Conservation (phyloP, 1,284 basidiomycete species). For the Fomitopsis pinicola region DNA sequence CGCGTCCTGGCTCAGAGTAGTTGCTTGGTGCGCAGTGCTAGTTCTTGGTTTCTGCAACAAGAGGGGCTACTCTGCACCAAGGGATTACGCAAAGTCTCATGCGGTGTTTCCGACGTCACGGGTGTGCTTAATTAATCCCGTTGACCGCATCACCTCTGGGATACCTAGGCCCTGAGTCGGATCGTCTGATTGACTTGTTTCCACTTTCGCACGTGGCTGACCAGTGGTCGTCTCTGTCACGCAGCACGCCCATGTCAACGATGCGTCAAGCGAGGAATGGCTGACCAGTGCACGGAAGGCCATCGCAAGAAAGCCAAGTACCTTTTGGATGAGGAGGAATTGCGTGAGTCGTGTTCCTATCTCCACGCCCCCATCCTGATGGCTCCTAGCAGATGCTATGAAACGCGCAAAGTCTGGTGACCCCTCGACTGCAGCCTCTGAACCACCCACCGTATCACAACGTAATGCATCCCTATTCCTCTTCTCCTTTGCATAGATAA, state of each 20-base stretch:
- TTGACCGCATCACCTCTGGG: neutral
- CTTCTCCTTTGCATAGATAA: conserved; percentile 1
- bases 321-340: conserved; percentile 87
- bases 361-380: conserved; percentile 23
- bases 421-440: conserved; percentile 20
- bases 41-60: neutral
- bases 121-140: neutral
- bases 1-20: neutral
- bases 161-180: neutral
- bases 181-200: neutral
- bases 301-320: conserved; percentile 98
- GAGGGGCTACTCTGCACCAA: neutral
- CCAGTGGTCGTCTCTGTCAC: neutral
- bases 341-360: conserved; percentile 53
- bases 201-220: neutral
- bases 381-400: conserved; percentile 44
- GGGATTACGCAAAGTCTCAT: neutral
- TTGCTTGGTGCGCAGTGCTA: neutral
- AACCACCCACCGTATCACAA: conserved; percentile 27
- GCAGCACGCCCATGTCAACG: conserved; percentile 91
- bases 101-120: neutral
- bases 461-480: conserved; percentile 19
- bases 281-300: conserved; percentile 87
- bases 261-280: conserved; percentile 92
- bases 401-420: conserved; percentile 48